Percentiles rank a stretch among this genome's conserved stretches.
Conservation (phyloP, 2,329 filamentous ascomycete genomes). For the Didymella exigua region DNA sequence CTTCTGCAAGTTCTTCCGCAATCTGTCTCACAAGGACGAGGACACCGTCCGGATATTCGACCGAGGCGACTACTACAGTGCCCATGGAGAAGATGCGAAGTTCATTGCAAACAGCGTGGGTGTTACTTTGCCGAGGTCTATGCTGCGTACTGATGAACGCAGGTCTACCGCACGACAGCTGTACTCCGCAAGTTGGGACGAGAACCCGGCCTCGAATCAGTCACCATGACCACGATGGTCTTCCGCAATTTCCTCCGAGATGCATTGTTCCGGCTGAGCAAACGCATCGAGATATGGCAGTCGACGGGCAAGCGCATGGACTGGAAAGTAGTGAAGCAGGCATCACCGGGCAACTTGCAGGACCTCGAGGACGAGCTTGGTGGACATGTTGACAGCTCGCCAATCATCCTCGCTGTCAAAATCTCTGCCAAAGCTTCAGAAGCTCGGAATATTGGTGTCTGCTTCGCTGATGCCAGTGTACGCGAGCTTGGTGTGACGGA, state of each 20-base stretch:
- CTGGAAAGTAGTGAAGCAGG: slow-evolving; percentile 89
- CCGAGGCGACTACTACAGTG: slow-evolving; percentile 91
- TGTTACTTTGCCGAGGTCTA: background rate
- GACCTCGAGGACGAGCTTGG: slow-evolving; percentile 96
- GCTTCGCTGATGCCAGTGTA: slow-evolving; percentile 96
- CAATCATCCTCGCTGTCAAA: slow-evolving; percentile 94
- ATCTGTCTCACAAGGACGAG: slow-evolving; percentile 71
- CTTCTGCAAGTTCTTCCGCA: slow-evolving; percentile 96
- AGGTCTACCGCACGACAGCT: slow-evolving; percentile 97
- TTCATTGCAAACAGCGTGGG: slow-evolving; percentile 79
- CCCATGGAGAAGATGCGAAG: slow-evolving; percentile 83
- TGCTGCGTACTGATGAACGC: background rate
- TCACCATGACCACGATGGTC: slow-evolving; percentile 93
- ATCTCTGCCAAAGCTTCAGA: slow-evolving; percentile 86
- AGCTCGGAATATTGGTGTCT: slow-evolving; percentile 86
- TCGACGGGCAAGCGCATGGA: slow-evolving; percentile 75
- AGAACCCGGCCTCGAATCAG: slow-evolving; percentile 84
- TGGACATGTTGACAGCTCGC: slow-evolving; percentile 82
- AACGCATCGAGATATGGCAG: slow-evolving; percentile 88
- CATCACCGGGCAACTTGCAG: slow-evolving; percentile 94
- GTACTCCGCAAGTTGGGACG: slow-evolving; percentile 89
- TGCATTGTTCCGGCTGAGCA: slow-evolving; percentile 87
- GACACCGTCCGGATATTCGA: slow-evolving; percentile 91
- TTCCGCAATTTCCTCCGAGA: slow-evolving; percentile 96
- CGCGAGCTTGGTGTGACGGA: slow-evolving; percentile 95